Evolutionary conservation across 176 grass and related monocot genomes (phyloP).

Genomic region (Neostapfia colusana): DNA sequence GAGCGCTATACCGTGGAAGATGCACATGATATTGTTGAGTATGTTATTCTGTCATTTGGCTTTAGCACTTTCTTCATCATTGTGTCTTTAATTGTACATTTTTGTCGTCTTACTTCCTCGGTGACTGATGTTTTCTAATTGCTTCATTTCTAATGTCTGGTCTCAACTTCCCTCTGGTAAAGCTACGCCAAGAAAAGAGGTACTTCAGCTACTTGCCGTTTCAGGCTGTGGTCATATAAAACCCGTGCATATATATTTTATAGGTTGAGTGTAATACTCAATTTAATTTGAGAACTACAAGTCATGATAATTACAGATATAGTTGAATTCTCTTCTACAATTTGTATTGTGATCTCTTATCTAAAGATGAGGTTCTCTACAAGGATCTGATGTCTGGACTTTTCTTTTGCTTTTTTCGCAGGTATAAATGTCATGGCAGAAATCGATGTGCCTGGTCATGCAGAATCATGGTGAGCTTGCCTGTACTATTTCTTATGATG

Average conservation of each 20-base stretch:
- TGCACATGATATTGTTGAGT: conserved; percentile 89
- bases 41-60: conserved; percentile 29
- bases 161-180: conserved; percentile 46
- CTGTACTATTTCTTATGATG: too few species aligned
- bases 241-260: neutral
- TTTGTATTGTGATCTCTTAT: neutral
- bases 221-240: neutral
- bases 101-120: conserved; percentile 1
- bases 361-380: neutral
- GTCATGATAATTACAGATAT: neutral
- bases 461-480: conserved; percentile 78
- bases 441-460: conserved; percentile 85
- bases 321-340: neutral
- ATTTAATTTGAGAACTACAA: neutral
- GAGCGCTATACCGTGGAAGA: conserved; percentile 87
- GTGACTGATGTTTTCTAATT: conserved; percentile 39
- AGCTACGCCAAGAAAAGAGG: conserved; percentile 96
- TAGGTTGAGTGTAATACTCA: neutral
- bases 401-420: conserved; percentile 36
- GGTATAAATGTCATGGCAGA: conserved; percentile 95
- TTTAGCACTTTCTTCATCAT: conserved; percentile 22
- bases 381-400: conserved; percentile 7
- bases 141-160: conserved; percentile 17
- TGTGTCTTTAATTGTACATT: conserved; percentile 17
- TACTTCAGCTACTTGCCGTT: conserved; percentile 32